A percentile compares a stretch with the other conserved stretches of the same genome.
These are phyloP conservation scores for Singerocomus inundabilis DNA, from an alignment of 1,284 basidiomycete species.

Conservation along the genomic window DNA sequence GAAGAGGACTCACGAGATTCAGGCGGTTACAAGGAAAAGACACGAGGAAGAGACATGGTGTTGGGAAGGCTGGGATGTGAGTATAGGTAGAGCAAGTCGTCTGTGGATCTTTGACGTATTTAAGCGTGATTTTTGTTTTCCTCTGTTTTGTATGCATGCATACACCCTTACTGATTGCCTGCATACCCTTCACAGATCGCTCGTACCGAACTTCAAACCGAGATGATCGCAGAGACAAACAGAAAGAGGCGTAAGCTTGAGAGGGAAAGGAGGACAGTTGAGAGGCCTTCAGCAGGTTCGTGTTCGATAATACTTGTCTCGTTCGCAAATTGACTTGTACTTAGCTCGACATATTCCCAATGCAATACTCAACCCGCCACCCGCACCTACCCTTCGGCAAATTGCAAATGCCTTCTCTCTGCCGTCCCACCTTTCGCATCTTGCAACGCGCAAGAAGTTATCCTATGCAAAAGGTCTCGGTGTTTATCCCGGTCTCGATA, in stretches of 20 bases:
- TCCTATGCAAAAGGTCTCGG: conserved; percentile 19
- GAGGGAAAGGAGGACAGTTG: conserved; percentile 71
- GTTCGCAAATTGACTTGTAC: conserved; percentile 3
- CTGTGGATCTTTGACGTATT: neutral
- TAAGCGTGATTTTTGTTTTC: conserved; percentile 5
- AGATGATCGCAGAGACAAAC: conserved; percentile 82
- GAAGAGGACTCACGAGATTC: conserved; percentile 63
- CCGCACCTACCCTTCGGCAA: conserved; percentile 48
- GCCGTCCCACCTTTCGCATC: conserved; percentile 22
- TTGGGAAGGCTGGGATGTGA: conserved; percentile 79
- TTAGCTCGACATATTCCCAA: conserved; percentile 51
- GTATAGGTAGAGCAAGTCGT: conserved; percentile 16
- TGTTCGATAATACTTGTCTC: neutral
- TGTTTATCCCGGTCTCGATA: conserved; percentile 20
- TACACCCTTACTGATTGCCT: conserved; percentile 11
- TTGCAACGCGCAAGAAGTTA: conserved; percentile 18
- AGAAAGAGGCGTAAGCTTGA: conserved; percentile 79
- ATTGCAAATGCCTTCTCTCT: conserved; percentile 44
- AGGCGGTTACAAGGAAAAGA: conserved; percentile 54
- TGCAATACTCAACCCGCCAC: conserved; percentile 40
- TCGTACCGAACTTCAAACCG: conserved; percentile 72
- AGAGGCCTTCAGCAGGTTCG: conserved; percentile 70
- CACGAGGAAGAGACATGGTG: conserved; percentile 61
- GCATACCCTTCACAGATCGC: conserved; percentile 43
- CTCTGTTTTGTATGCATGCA: conserved; percentile 1